Percentiles rank a stretch among this genome's conserved stretches.
phyloP scores from a whole-genome alignment of 179 eudicot genomes.

The Monotropa hypopitys region DNA sequence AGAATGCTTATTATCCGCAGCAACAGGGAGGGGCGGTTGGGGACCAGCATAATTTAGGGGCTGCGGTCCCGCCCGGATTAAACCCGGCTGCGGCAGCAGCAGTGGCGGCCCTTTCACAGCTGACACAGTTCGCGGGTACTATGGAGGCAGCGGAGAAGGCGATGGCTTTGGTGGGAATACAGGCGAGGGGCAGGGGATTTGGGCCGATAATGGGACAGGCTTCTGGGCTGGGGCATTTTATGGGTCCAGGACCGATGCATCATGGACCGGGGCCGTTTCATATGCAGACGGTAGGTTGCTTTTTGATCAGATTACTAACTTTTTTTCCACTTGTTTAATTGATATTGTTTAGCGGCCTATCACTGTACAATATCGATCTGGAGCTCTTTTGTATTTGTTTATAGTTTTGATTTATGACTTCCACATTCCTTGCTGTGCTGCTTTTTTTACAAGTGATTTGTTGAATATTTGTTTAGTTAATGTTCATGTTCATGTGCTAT shows the following conservation, averaged over 20 bases:
- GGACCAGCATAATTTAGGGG: neutral
- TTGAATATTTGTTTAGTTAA: neutral
- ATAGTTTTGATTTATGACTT: neutral
- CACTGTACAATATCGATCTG: neutral
- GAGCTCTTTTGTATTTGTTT: too few relatives aligned
- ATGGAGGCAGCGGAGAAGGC: conserved; percentile 22
- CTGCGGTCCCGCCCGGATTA: conserved; percentile 5
- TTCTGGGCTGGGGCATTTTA: neutral
- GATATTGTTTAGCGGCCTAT: neutral
- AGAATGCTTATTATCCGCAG: neutral
- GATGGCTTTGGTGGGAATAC: conserved; percentile 13
- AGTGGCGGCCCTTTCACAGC: conserved; percentile 19
- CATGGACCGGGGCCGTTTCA: conserved; percentile 7
- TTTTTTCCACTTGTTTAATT: neutral
- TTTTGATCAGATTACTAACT: neutral
- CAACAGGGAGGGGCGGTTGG: neutral
- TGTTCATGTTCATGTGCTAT: neutral
- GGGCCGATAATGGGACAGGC: neutral
- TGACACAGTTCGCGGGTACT: conserved; percentile 21
- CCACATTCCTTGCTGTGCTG: neutral
- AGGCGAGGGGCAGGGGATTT: conserved; percentile 6
- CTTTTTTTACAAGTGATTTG: neutral
- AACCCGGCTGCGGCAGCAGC: conserved; percentile 20
- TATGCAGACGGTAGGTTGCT: conserved; percentile 11
- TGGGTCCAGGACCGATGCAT: conserved; percentile 8